Evolutionary conservation across 1,139 yeast genomes (phyloP), one percentile per base, ranked within the genome.

Genomic region (Arxiozyma slooffiae): DNA sequence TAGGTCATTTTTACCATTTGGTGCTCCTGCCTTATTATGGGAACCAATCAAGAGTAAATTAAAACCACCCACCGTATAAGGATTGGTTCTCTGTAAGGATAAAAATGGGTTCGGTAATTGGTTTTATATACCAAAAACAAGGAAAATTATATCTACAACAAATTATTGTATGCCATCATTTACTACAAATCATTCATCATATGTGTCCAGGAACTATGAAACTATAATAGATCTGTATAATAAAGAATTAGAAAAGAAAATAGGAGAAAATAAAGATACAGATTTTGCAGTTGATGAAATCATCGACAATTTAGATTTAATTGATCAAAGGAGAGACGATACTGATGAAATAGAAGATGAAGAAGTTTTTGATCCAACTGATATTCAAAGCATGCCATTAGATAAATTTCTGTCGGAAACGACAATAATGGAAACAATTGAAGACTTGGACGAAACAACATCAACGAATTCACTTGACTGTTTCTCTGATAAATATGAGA

Each of bases 1-100:
- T 17, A 40, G 45, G 17, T 26, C 45, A 5, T 47, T 47, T 36
- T 21, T 47, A 26, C 48, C 48, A 4, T 47, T 47, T 41, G 48
- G 45, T 17, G 38, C 48, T 7, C 38, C 38, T n/a, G 48, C 41
- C 34, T 7, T 5, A 14, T 47, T 8, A 37, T 47, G 14, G 23
- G 38, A 30, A 34, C 34, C 21, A 22, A 40, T 26, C 8, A 34
- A 40, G n/a, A 20, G 34, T 6, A 5, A 36, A 34, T 8, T 45
- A 48, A 36, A 44, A 18, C 9, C 37, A 40, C 7, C 7, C 48
- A 9, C 30, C 20, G 2, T 36, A 8, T 18, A 24, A 17, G 51
- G 45, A 8, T 45, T 39, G 2, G 23, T 34, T 4, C 23, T 45
- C 14, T 48, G 42, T 22, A 40, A 34, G 22, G 39, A 48, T 26